A percentile compares a stretch with the other conserved stretches of the same genome.
phyloP scores from a whole-genome alignment of 768 basidiomycete species.

The Trametes cubensis region DNA sequence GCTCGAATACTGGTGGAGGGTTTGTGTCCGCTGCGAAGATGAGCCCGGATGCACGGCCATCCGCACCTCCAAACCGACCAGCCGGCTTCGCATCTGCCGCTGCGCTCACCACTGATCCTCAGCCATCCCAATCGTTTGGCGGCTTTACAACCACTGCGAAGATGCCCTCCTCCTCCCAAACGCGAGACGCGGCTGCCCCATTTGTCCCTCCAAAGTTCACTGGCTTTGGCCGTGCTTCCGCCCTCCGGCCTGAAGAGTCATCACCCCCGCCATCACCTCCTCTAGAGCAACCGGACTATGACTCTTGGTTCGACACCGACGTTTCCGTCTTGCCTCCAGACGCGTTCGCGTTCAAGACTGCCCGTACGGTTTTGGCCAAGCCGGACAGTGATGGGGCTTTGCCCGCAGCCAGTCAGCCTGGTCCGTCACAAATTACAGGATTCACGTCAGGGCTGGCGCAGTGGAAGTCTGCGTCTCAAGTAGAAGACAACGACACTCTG shows the following conservation, averaged over 20 bases:
- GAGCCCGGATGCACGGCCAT: neutral
- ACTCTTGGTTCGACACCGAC: constrained; percentile 25
- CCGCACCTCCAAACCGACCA: neutral
- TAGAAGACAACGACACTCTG: neutral
- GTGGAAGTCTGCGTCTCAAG: constrained; percentile 7
- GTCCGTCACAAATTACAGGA: neutral
- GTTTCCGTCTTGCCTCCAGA: constrained; percentile 8
- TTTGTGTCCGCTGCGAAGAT: constrained; percentile 9
- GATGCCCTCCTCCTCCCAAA: neutral
- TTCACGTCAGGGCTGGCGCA: constrained; percentile 1
- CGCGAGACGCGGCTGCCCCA: neutral
- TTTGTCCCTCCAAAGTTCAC: neutral
- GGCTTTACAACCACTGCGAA: constrained; percentile 12
- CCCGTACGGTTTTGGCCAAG: neutral
- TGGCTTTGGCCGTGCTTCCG: constrained; percentile 12
- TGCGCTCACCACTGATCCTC: neutral
- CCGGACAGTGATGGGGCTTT: neutral
- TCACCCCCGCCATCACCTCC: constrained; percentile 4
- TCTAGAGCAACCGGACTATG: constrained; percentile 18
- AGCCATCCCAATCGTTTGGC: neutral
- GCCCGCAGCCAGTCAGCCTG: neutral
- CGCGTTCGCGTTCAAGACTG: constrained; percentile 17
- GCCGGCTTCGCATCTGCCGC: constrained; percentile 20
- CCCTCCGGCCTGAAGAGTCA: neutral
- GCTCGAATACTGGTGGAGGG: neutral